Evolutionary conservation across 2,329 filamentous ascomycete genomes (phyloP), one percentile per base, ranked within the genome.

Genomic region (Trichoderma koningiopsis): DNA sequence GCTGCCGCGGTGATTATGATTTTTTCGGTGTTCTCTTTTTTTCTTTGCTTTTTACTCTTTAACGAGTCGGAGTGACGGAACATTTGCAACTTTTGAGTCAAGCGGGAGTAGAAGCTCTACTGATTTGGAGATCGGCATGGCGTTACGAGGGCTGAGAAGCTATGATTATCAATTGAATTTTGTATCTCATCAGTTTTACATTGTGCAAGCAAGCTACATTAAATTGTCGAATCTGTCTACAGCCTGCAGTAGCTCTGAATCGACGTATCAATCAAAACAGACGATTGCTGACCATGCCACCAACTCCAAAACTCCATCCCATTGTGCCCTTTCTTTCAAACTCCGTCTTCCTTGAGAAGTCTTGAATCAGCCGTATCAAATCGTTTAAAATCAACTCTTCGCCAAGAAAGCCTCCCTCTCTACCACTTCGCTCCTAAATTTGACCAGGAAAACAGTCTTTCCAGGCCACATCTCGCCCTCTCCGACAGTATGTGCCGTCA

Each of bases 391-490:
- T 47, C 68, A 85, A 66, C 76, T 81, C 81, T 91, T 89, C 70
- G 89, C 91, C 74, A 97, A 79, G 75, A 93, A 92, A 71, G 90
- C 90, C 85, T 99, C 96, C 78, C 96, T 85, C 83, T 98, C 95
- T 79, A 98, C 84, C 53, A 98, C 95, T 79, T 93, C 92, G n/a
- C 89, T 86, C 73, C 92, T 90, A 78, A 99, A 99, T 81, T 95
- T 94, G 77, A 99, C 90, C 79, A 99, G 80, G 78, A 97, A 99
- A 37, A 99, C 94, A 55, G 96, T 99, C 84, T 96, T 93, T 40
- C 92, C 93, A 0, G 96, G 96, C 94, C 95, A 98, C 89, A 98
- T 91, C 76, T 95, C 93, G 72, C 90, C 87, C 78, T 86, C 87
- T 16, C 81, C 82, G 75, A 91, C 89, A 71, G 89, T 93, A 79